Evolutionary conservation across 352 stramenopile genomes (phyloP).

Genomic region (Saprolegnia parasitica): DNA sequence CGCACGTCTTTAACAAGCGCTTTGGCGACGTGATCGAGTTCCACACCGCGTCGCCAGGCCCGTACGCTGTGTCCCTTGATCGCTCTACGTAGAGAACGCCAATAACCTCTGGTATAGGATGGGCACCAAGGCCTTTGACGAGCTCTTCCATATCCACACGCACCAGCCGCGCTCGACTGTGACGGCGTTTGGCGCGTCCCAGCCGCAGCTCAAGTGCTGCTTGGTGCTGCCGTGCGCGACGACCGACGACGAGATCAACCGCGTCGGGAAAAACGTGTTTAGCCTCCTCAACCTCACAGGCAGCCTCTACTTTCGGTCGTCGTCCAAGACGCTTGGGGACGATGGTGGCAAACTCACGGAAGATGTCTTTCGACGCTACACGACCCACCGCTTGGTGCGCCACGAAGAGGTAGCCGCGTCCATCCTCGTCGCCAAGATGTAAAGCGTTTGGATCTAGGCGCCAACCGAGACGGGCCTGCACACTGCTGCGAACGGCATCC

Average conservation of each 20-base stretch:
- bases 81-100: neutral
- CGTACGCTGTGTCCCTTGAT: neutral
- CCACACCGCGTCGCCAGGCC: slow-evolving; percentile 39
- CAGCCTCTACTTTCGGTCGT: slow-evolving; percentile 56
- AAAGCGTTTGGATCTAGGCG: slow-evolving; percentile 25
- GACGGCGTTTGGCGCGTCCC: slow-evolving; percentile 34
- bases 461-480: slow-evolving; percentile 32
- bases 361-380: slow-evolving; percentile 63
- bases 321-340: slow-evolving; percentile 33
- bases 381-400: slow-evolving; percentile 52
- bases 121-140: slow-evolving; percentile 53
- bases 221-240: slow-evolving; percentile 56
- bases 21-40: slow-evolving; percentile 66
- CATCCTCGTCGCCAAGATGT: neutral
- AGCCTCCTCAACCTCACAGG: slow-evolving; percentile 56
- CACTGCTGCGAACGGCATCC: slow-evolving; percentile 41
- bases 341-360: slow-evolving; percentile 59
- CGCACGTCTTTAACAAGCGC: slow-evolving; percentile 50
- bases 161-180: slow-evolving; percentile 35
- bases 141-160: slow-evolving; percentile 68
- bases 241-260: slow-evolving; percentile 60
- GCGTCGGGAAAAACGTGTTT: slow-evolving; percentile 65
- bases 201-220: slow-evolving; percentile 56
- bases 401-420: slow-evolving; percentile 45
- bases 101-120: neutral